Evolutionary conservation across 352 stramenopile species (phyloP), one percentile per base, ranked within the genome.

Genomic region (Thalassiosira pacifica): DNA sequence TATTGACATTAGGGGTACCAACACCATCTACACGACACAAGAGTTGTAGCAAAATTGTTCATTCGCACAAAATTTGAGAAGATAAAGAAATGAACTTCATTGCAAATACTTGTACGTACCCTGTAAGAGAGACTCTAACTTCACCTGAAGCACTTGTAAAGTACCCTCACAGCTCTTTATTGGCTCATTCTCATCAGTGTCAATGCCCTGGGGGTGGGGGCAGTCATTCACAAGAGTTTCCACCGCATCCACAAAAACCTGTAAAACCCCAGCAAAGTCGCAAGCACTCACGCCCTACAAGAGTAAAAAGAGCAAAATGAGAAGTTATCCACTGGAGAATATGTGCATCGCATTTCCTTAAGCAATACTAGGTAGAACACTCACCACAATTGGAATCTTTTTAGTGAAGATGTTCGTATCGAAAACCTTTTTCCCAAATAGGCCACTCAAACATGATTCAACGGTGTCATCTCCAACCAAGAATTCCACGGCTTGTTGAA

Each of bases 401-500:
- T n/a, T n/a, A n/a, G n/a, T n/a, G n/a, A n/a, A n/a, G n/a, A n/a
- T n/a, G n/a, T n/a, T n/a, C n/a, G n/a, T n/a, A n/a, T n/a, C n/a
- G n/a, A n/a, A n/a, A n/a, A n/a, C n/a, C n/a, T n/a, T n/a, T n/a
- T 24, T 32, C 29, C 73, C 73, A 19, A 86, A 40, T n/a, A 88
- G 63, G 22, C 81, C 81, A 26, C 76, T 76, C 18, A 76, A 85
- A 48, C 81, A 88, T 18, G 74, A 76, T 22, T 85, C 75, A 37
- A 88, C 74, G 59, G 48, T 73, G 32, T 85, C 75, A 75, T 13
- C 68, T 27, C 81, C 81, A n/a, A 84, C 63, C 13, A 88, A 42
- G 19, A 88, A 75, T 22, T 65, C 64, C 10, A 85, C 18, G 18
- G 68, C 57, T 18, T 60, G 13, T 26, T 78, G 22, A 5, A 88